Evolutionary conservation across 2,329 filamentous ascomycete species (phyloP).

Genomic region (Aspergillus udagawae): DNA sequence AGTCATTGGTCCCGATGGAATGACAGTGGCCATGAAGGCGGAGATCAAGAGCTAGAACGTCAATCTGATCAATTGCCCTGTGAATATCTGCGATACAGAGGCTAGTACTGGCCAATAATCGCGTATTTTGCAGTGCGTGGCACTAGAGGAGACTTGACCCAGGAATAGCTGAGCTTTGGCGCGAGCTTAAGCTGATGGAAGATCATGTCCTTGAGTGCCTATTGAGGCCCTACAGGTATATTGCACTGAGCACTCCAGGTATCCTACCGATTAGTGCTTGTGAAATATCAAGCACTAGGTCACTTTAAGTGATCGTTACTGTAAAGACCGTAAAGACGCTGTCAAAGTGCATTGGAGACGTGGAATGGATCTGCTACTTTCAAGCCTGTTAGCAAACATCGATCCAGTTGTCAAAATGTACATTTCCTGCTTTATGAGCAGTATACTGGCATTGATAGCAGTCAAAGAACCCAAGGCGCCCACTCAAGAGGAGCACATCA

Average conservation of each 20-base stretch:
- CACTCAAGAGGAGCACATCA: too few species aligned
- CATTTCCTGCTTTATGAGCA: too few species aligned
- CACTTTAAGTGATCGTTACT: not conserved
- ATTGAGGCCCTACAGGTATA: not conserved
- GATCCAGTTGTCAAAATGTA: too few species aligned
- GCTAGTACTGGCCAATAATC: not conserved
- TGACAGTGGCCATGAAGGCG: constrained; percentile 35
- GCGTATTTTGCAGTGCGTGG: not conserved
- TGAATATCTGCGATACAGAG: not conserved
- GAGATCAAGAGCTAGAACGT: constrained; percentile 22
- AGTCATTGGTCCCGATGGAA: constrained; percentile 29
- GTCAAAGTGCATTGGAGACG: too few species aligned
- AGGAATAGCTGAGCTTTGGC: not conserved
- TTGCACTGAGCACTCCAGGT: not conserved
- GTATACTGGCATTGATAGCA: too few species aligned
- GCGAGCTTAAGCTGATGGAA: not conserved
- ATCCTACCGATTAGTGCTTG: not conserved
- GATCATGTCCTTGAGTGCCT: not conserved
- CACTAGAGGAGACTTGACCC: not conserved
- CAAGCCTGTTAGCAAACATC: too few species aligned
- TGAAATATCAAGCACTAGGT: not conserved
- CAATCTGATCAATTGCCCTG: not conserved
- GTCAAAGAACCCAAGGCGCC: too few species aligned
- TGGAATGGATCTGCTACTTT: too few species aligned
- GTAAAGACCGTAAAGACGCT: too few species aligned